Evolutionary conservation across 2,329 filamentous ascomycete species (phyloP), one percentile per base, ranked within the genome.

Genomic region (Monosporascus sp.): DNA sequence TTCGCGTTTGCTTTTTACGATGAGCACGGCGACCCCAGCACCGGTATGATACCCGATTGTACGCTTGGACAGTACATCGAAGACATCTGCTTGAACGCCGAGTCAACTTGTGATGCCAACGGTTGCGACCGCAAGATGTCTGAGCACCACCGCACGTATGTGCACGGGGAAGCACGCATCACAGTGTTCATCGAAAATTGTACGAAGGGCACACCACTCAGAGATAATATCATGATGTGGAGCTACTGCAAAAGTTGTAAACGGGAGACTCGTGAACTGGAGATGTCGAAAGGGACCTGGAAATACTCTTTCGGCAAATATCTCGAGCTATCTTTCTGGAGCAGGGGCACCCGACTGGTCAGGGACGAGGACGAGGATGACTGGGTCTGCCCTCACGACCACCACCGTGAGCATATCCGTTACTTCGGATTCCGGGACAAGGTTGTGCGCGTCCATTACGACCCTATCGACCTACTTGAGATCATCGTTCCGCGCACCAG

Each of bases 231-330:
- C 52, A 82, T 92, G 53, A 97, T 99, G 91, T 99, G 95, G 95
- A 97, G 91, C 60, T 91, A 88, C 62, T 99, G 94, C 75, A 94
- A 96, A 63, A 79, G 89, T 31, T 99, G 95, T 70, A 87, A 89
- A 50, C 90, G 90, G 60, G 92, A 97, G 67, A 96, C 93, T 0
- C 89, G 91, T 40, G 86, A 92, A 48, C 88, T 89, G 60, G 86
- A 87, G 35, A 97, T 99, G 91, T 97, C 93, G 1, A 86, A 91
- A 53, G 91, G 85, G 63, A 95, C 92, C 0, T 99, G 91, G 89
- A 97, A 95, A 68, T 99, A 99, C 69, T 99, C 94, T 0, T 96
- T 99, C 65, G 94, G 91, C 11, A 99, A 99, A 70, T 99, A 97
- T 65, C 78, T 99, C n/a, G 94, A 99, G 71, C 77, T 99, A 18